Percentiles rank a stretch among this genome's conserved stretches.
Conservation (phyloP, 2,329 filamentous ascomycete species). For the Thielaviopsis ethacetica region DNA sequence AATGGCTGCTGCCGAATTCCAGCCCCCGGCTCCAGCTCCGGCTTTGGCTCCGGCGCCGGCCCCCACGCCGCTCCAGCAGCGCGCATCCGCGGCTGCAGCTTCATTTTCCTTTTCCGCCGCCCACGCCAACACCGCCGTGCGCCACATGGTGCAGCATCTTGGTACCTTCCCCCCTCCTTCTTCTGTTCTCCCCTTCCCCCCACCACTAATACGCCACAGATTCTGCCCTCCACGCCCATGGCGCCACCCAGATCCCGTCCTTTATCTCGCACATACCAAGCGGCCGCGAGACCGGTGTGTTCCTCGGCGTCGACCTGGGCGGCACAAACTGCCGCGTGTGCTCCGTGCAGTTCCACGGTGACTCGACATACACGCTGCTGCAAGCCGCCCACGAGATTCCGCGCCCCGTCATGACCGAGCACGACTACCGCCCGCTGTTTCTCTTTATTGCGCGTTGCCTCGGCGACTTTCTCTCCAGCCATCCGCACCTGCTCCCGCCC, state of each 20-base stretch:
- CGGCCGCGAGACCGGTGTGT: slow-evolving; percentile 52
- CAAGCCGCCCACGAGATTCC: slow-evolving; percentile 28
- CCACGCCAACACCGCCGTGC: background rate
- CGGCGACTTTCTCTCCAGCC: slow-evolving; percentile 40
- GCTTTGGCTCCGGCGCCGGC: background rate
- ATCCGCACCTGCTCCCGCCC: background rate
- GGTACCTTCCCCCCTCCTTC: background rate
- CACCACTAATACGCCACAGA: slow-evolving; percentile 4
- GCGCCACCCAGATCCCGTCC: slow-evolving; percentile 60
- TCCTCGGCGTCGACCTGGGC: slow-evolving; percentile 20
- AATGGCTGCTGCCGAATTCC: background rate
- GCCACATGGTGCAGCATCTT: slow-evolving; percentile 4
- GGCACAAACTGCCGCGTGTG: slow-evolving; percentile 22
- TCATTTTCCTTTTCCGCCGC: background rate
- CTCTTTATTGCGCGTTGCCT: slow-evolving; percentile 59
- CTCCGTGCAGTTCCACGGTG: slow-evolving; percentile 25
- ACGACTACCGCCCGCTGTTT: slow-evolving; percentile 43
- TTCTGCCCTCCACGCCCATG: slow-evolving; percentile 40
- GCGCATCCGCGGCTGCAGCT: background rate
- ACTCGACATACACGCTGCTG: slow-evolving; percentile 57
- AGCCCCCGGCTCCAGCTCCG: background rate
- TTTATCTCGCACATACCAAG: slow-evolving; percentile 64
- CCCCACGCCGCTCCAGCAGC: background rate
- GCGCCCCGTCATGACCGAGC: slow-evolving; percentile 13
- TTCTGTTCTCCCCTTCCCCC: background rate